Evolutionary conservation across 768 basidiomycete species (phyloP), one percentile per base, ranked within the genome.

Genomic region (Termitomyces sp.): DNA sequence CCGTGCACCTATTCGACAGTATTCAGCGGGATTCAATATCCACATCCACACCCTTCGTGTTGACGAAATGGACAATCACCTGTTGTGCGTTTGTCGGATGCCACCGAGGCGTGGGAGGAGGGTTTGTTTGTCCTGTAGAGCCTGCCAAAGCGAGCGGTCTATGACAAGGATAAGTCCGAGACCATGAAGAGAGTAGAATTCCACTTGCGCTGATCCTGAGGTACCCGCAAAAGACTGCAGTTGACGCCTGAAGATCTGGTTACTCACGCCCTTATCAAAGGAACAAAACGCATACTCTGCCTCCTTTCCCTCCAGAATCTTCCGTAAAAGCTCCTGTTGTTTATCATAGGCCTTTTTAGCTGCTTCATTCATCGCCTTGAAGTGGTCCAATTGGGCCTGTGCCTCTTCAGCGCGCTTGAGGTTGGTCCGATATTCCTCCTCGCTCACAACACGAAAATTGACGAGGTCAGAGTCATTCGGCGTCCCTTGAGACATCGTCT

Each of bases 361-460:
- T 1, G 65, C 61, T 43, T 79, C 76, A 53, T 81, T 80, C 59
- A 72, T 66, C 30, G 57, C 56, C 63, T 77, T 55, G 41, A 48
- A 68, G 21, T 55, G 46, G 21, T 70, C 68, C 4, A 78, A 41
- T 34, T 65, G 49, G 27, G 71, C 71, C 59, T 70, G 75, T 32
- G 68, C 67, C 27, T 63, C 50, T 37, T 68, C 65, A 27, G 76
- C 66, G 9, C 62, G 67, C 34, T 55, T 64, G 58, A 56, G 52
- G 56, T 76, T 74, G 17, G 16, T 19, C 14, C 45, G 42, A 58
- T 75, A 77, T 27, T 66, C 60, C 12, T 73, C 71, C 17, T 63
- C 65, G 32, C 64, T 61, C 42, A 68, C 57, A n/a, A 65, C 17
- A 39, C 42, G 43, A 27, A 45, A 39, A 21, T 46, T 46, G 32